Conservation (phyloP, 345 rosid genomes). For the Balakata baccata region DNA sequence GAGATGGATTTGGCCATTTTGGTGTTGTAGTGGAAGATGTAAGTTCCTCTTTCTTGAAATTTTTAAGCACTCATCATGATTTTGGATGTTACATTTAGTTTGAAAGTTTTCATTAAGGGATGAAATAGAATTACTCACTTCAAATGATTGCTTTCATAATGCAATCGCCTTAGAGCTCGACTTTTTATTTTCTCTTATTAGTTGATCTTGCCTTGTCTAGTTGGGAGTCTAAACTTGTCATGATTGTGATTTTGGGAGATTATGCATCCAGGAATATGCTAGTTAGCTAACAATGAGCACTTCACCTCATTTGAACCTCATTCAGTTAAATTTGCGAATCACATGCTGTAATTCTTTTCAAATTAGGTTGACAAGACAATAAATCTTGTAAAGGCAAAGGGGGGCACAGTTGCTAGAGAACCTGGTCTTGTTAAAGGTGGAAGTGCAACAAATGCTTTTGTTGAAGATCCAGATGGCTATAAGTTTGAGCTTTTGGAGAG, state of each 20-base stretch:
- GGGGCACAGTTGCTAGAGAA: constrained; percentile 18
- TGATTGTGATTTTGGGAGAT: neutral
- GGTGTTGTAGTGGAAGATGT: constrained; percentile 31
- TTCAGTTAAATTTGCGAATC: neutral
- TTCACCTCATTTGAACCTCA: neutral
- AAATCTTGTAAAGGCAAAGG: constrained; percentile 23
- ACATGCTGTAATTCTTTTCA: neutral
- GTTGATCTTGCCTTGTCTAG: neutral
- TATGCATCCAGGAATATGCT: too few species aligned
- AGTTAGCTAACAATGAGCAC: neutral
- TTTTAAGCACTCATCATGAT: neutral
- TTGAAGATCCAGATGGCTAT: constrained; percentile 26
- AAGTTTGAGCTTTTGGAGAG: constrained; percentile 24
- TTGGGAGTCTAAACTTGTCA: neutral
- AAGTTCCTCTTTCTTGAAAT: constrained; percentile 8
- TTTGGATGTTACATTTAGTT: neutral
- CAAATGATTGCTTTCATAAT: neutral
- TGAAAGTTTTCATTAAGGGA: neutral
- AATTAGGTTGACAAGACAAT: constrained; percentile 18
- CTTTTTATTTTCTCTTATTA: neutral
- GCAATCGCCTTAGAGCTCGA: neutral
- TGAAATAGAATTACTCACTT: neutral
- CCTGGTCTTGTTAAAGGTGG: constrained; percentile 17
- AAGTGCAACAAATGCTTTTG: constrained; percentile 8
- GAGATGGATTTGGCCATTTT: constrained; percentile 32